Evolutionary conservation across 805 yeast genomes (phyloP).

Genomic region (Ogataea haglerorum): DNA sequence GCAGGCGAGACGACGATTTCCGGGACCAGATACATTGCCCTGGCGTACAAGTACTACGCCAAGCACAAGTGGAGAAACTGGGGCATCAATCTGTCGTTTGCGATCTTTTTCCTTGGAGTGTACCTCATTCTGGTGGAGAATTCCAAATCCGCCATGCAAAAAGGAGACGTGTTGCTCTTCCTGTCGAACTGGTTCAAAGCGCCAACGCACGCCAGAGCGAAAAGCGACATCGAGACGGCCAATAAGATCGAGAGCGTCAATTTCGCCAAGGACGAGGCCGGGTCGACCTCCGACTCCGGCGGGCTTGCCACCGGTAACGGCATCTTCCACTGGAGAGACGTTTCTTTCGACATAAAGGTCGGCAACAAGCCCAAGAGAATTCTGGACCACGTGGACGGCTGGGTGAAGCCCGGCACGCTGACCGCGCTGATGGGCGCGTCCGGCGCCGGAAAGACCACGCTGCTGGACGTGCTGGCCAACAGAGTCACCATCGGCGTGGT

Average conservation of each 20-base stretch:
- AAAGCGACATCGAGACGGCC: conserved; percentile 22
- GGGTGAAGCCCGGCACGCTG: conserved; percentile 76
- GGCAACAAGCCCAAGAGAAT: conserved; percentile 54
- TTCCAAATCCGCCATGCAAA: conserved; percentile 55
- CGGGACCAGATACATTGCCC: conserved; percentile 54
- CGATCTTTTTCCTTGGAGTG: conserved; percentile 47
- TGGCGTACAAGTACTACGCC: conserved; percentile 47
- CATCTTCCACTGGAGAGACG: conserved; percentile 71
- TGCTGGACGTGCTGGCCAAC: conserved; percentile 48
- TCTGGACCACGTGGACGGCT: conserved; percentile 63
- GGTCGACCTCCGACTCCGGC: not conserved
- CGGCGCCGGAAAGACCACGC: conserved; percentile 57
- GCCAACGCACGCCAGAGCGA: conserved; percentile 34
- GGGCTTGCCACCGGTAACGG: conserved; percentile 31
- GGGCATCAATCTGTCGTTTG: conserved; percentile 58
- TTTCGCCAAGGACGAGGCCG: not conserved
- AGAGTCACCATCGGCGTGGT: conserved; percentile 50
- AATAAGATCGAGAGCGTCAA: not conserved
- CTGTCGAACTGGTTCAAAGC: conserved; percentile 40
- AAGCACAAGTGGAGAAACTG: conserved; percentile 75
- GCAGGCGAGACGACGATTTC: conserved; percentile 36
- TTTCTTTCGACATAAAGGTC: conserved; percentile 61
- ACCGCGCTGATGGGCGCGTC: conserved; percentile 66
- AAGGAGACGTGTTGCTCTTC: conserved; percentile 63
- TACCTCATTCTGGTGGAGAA: conserved; percentile 52